Evolutionary conservation across 371 early-diverging fungal species (phyloP).

Genomic region (Syncephalis fuscata): DNA sequence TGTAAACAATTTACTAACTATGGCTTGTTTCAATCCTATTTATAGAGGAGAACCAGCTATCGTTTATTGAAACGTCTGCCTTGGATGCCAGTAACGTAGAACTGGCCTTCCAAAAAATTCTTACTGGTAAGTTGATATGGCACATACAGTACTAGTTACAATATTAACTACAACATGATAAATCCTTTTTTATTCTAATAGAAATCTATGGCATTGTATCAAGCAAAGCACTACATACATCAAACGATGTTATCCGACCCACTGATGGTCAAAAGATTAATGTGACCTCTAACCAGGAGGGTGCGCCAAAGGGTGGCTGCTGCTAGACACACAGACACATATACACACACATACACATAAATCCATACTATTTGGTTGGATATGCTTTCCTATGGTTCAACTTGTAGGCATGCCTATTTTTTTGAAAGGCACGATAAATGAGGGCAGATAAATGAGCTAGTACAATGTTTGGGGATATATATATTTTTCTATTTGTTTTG

Average conservation of each 20-base stretch:
- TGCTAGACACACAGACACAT: neutral
- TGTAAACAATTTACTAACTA: neutral
- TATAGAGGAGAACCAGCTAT: slow-evolving; percentile 31
- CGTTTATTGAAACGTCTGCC: slow-evolving; percentile 60
- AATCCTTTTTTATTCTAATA: too few relatives aligned
- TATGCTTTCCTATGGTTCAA: too few relatives aligned
- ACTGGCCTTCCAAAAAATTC: slow-evolving; percentile 41
- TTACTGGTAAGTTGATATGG: slow-evolving; percentile 24
- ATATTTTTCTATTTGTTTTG: too few relatives aligned
- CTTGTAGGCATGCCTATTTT: too few relatives aligned
- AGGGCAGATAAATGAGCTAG: too few relatives aligned
- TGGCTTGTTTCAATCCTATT: neutral
- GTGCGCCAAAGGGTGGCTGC: neutral
- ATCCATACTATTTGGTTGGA: too few relatives aligned
- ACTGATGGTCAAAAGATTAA: neutral
- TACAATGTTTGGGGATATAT: too few relatives aligned
- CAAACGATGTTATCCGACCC: neutral
- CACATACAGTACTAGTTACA: too few relatives aligned
- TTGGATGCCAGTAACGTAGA: slow-evolving; percentile 53
- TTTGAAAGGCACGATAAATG: too few relatives aligned
- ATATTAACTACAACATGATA: too few relatives aligned
- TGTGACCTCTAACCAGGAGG: neutral
- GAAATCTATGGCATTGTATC: slow-evolving; percentile 87
- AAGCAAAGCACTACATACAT: slow-evolving; percentile 66
- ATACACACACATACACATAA: too few relatives aligned